Conservation (phyloP, 331 rosid genomes). For the Pyracantha coccinea region DNA sequence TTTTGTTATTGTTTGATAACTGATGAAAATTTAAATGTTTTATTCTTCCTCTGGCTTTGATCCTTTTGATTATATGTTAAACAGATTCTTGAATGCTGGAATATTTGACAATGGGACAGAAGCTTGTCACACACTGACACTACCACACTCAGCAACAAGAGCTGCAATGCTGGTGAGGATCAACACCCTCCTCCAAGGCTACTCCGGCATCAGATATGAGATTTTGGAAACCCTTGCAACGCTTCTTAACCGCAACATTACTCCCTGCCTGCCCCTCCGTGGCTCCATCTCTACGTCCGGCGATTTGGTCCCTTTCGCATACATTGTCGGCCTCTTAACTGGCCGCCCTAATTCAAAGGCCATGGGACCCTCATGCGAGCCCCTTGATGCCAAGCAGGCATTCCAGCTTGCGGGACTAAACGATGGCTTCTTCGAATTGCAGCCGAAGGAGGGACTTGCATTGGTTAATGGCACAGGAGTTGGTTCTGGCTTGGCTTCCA, state of each 20-base stretch:
- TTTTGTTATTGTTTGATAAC: no score
- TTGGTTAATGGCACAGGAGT: conserved; percentile 38
- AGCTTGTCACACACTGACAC: not conserved
- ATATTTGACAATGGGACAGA: not conserved
- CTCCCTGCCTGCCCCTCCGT: not conserved
- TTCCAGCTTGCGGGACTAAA: not conserved
- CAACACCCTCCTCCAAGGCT: not conserved
- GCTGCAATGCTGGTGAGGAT: not conserved
- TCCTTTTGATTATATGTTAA: not conserved
- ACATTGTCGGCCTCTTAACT: not conserved
- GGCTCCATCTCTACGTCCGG: not conserved
- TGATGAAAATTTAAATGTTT: no score
- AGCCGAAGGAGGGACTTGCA: conserved; percentile 28
- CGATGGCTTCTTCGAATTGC: conserved; percentile 5
- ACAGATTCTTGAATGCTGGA: not conserved
- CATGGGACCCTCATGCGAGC: not conserved
- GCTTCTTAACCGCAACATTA: not conserved
- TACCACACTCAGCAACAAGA: not conserved
- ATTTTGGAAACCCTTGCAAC: not conserved
- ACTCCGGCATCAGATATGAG: not conserved
- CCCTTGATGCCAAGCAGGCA: not conserved
- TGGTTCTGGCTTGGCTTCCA: conserved; percentile 27
- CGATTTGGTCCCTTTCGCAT: not conserved
- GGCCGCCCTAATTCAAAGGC: not conserved
- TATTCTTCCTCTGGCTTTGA: no score